These are phyloP conservation scores for Parastagonospora avenae DNA, from an alignment of 2,329 filamentous ascomycete genomes.

Conservation along the genomic window DNA sequence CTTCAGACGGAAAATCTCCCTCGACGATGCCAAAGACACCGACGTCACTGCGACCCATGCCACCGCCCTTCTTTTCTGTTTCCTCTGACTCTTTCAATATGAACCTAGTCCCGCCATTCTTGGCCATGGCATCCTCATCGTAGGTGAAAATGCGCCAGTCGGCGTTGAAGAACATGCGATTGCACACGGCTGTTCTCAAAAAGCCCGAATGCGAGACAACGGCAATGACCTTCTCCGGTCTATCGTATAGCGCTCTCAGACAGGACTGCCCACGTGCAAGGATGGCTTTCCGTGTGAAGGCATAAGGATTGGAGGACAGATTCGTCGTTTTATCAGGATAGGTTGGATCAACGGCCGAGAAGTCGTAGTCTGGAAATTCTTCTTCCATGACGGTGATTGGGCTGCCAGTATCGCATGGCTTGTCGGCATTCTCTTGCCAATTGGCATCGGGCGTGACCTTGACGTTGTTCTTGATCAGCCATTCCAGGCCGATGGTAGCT, in stretches of 20 bases:
- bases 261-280: constrained; percentile 60
- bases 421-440: constrained; percentile 64
- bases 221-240: constrained; percentile 66
- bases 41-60: constrained; percentile 57
- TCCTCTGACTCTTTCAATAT: constrained; percentile 55
- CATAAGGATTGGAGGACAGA: constrained; percentile 52
- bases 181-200: constrained; percentile 61
- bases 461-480: constrained; percentile 57
- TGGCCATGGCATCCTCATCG: constrained; percentile 53
- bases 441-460: constrained; percentile 63
- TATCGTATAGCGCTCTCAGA: constrained; percentile 56
- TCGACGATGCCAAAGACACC: constrained; percentile 33
- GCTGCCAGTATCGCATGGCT: constrained; percentile 67
- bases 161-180: constrained; percentile 59
- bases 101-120: constrained; percentile 48
- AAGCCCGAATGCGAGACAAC: constrained; percentile 71
- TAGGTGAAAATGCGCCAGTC: constrained; percentile 70
- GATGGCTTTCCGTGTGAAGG: constrained; percentile 59
- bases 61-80: constrained; percentile 54
- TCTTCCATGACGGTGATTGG: constrained; percentile 50
- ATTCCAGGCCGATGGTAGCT: constrained; percentile 62
- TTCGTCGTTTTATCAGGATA: constrained; percentile 67
- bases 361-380: constrained; percentile 64
- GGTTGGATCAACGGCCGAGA: constrained; percentile 61
- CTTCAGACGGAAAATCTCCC: constrained; percentile 36